Percentiles rank a stretch among this genome's conserved stretches.
phyloP scores from a whole-genome alignment of 108 stramenopile species.

The Heterococcus sp. region DNA sequence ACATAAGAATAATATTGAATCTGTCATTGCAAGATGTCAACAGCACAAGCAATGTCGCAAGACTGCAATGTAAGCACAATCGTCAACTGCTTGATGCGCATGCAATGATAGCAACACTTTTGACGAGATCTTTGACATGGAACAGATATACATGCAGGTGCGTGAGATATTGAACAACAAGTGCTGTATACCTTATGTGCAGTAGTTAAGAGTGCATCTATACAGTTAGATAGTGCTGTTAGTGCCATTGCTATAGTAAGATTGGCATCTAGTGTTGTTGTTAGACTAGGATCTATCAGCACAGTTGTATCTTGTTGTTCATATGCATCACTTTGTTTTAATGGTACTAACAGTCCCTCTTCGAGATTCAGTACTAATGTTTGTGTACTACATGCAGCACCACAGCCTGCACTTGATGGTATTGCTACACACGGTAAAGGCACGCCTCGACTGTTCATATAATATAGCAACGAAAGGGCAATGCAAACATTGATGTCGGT shows the following conservation, averaged over 20 bases:
- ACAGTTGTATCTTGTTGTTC: background rate
- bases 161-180: no score
- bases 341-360: background rate
- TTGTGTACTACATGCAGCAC: background rate
- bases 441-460: background rate
- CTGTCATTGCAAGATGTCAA: no score
- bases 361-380: background rate
- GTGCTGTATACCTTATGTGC: no score
- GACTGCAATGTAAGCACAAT: no score
- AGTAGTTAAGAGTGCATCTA: background rate
- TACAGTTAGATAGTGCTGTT: background rate
- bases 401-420: background rate
- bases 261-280: background rate
- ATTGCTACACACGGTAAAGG: background rate
- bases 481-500: background rate
- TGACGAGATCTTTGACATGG: no score
- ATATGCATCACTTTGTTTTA: background rate
- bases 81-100: no score
- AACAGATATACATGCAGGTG: no score
- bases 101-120: no score
- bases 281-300: background rate
- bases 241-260: background rate
- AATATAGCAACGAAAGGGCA: background rate
- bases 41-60: no score
- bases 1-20: no score